Percentiles rank a stretch among this genome's conserved stretches.
These are phyloP conservation scores for Phaffia rhodozyma DNA, from an alignment of 1,284 basidiomycete species.

Conservation along the genomic window DNA sequence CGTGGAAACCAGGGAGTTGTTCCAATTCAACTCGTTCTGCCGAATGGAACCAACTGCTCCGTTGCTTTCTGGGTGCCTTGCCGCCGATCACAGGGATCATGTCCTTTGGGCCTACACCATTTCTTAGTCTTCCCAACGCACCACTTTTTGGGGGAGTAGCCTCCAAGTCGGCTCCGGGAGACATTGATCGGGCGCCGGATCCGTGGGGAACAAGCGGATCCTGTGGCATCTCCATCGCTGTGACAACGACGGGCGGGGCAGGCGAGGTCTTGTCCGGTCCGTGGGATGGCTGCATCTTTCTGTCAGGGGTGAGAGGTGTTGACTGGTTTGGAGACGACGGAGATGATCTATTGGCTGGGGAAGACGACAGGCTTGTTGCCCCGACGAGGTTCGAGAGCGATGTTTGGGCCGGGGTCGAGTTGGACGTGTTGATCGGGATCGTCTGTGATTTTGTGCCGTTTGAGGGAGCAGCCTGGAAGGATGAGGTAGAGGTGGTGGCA, in stretches of 20 bases:
- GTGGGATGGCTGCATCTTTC: slow-evolving; percentile 25
- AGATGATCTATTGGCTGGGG: background rate
- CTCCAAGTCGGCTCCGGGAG: slow-evolving; percentile 6
- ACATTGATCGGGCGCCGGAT: slow-evolving; percentile 34
- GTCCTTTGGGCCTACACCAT: slow-evolving; percentile 50
- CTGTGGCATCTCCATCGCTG: slow-evolving; percentile 56
- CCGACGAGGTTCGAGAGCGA: slow-evolving; percentile 2
- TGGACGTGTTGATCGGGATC: slow-evolving; percentile 17
- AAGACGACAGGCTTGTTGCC: background rate
- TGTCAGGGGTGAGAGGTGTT: slow-evolving; percentile 53
- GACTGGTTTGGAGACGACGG: slow-evolving; percentile 36
- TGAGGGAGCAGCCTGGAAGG: slow-evolving; percentile 13
- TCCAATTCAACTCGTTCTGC: slow-evolving; percentile 95
- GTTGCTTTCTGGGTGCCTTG: slow-evolving; percentile 88
- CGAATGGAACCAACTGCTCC: slow-evolving; percentile 90
- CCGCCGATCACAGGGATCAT: slow-evolving; percentile 79
- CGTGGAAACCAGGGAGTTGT: slow-evolving; percentile 81
- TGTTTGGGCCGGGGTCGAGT: background rate
- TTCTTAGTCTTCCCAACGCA: slow-evolving; percentile 35
- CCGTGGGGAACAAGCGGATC: slow-evolving; percentile 46
- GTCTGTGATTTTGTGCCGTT: slow-evolving; percentile 17
- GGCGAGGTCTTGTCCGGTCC: slow-evolving; percentile 37
- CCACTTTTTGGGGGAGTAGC: slow-evolving; percentile 38
- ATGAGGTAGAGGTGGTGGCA: slow-evolving; percentile 14
- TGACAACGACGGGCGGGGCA: slow-evolving; percentile 77